A percentile compares a stretch with the other conserved stretches of the same genome.
Conservation (phyloP, 495 filamentous ascomycete species). For the Collariella sp. region DNA sequence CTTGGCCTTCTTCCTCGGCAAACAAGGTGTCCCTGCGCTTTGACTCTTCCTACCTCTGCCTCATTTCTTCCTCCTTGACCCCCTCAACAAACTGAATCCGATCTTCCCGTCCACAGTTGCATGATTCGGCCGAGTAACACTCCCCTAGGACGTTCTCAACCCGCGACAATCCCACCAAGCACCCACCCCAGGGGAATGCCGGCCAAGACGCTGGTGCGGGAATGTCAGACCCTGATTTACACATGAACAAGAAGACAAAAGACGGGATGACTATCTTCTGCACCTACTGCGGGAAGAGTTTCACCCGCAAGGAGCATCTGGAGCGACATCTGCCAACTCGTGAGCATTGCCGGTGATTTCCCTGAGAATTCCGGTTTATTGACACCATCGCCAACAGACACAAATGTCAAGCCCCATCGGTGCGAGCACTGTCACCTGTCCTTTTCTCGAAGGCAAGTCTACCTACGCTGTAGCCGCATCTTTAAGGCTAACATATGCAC, state of each 20-base stretch:
- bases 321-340: conserved; percentile 54
- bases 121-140: not conserved
- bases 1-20: conserved; percentile 8
- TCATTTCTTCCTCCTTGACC: not conserved
- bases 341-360: conserved; percentile 36
- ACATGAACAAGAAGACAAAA: not conserved
- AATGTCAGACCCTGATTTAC: not conserved
- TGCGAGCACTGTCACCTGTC: conserved; percentile 52
- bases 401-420: conserved; percentile 55
- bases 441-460: conserved; percentile 50
- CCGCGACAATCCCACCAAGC: no score
- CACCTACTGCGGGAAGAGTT: conserved; percentile 54
- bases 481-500: not conserved
- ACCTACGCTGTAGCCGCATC: not conserved
- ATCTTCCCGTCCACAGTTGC: conserved; percentile 12
- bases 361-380: conserved; percentile 9
- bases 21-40: no score
- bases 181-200: no score
- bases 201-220: no score
- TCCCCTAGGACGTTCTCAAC: no score
- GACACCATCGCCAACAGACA: conserved; percentile 39
- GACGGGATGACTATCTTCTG: conserved; percentile 44
- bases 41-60: conserved; percentile 8
- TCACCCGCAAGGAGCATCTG: conserved; percentile 58
- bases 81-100: no score